Evolutionary conservation across 2,329 filamentous ascomycete genomes (phyloP).

Genomic region (Neoascochyta sp.): DNA sequence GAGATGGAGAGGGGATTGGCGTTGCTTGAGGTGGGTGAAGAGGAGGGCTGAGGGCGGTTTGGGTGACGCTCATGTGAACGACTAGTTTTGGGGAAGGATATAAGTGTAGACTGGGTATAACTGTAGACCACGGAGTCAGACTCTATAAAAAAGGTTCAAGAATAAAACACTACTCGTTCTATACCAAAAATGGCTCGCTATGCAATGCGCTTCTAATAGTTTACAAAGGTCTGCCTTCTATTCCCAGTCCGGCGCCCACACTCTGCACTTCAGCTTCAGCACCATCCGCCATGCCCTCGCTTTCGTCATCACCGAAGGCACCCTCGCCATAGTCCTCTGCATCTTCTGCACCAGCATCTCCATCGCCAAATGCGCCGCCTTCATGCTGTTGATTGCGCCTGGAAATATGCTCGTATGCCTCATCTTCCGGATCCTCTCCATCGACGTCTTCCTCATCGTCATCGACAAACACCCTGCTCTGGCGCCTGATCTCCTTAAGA

Average conservation of each 20-base stretch:
- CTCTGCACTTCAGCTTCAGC: slow-evolving; percentile 10
- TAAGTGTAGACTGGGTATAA: no score
- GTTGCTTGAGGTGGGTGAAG: no score
- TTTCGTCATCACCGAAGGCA: slow-evolving; percentile 21
- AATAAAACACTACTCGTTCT: no score
- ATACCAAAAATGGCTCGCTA: no score
- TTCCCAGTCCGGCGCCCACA: slow-evolving; percentile 12
- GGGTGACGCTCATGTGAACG: no score
- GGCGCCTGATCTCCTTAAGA: slow-evolving; percentile 44
- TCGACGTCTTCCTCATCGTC: slow-evolving; percentile 28
- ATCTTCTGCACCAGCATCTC: slow-evolving; percentile 9
- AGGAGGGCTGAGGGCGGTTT: no score
- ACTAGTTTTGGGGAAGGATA: no score
- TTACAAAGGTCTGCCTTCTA: no score
- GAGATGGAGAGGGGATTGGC: no score
- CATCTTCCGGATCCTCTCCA: not conserved
- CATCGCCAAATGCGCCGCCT: slow-evolving; percentile 6
- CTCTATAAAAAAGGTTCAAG: no score
- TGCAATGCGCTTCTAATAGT: no score
- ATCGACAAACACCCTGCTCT: slow-evolving; percentile 48
- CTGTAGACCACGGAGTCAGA: no score
- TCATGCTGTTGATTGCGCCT: slow-evolving; percentile 7
- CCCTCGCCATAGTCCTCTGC: slow-evolving; percentile 11
- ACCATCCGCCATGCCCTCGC: slow-evolving; percentile 3
- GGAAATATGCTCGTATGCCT: slow-evolving; percentile 2